Evolutionary conservation across 1,284 basidiomycete species (phyloP).

Genomic region (Cystobasidium pallidum): DNA sequence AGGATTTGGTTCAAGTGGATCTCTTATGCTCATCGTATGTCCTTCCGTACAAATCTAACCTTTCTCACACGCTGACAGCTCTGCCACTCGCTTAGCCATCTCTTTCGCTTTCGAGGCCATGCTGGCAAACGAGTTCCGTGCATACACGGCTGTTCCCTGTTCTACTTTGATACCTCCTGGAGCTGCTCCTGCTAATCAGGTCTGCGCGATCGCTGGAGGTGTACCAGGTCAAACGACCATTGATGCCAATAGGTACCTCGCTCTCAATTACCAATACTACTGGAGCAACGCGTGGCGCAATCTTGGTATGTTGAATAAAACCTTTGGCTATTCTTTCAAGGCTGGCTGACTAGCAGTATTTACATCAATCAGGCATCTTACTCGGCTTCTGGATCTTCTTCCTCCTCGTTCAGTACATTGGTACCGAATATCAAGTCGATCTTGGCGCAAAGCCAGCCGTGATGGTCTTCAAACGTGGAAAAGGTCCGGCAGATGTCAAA

Average conservation of each 20-base stretch:
- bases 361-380: slow-evolving; percentile 59
- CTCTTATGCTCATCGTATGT: slow-evolving; percentile 50
- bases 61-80: slow-evolving; percentile 62
- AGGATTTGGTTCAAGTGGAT: slow-evolving; percentile 55
- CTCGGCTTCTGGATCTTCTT: slow-evolving; percentile 58
- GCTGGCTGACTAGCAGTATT: not conserved
- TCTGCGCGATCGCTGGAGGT: slow-evolving; percentile 56
- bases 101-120: slow-evolving; percentile 58
- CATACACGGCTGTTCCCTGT: slow-evolving; percentile 50
- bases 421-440: slow-evolving; percentile 62
- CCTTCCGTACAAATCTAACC: slow-evolving; percentile 52
- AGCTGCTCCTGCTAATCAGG: slow-evolving; percentile 52
- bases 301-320: slow-evolving; percentile 51
- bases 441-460: slow-evolving; percentile 61
- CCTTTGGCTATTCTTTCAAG: not conserved
- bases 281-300: slow-evolving; percentile 68
- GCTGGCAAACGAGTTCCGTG: slow-evolving; percentile 65
- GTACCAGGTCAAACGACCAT: slow-evolving; percentile 57
- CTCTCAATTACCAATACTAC: slow-evolving; percentile 66
- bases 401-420: slow-evolving; percentile 61
- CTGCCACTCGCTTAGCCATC: slow-evolving; percentile 60
- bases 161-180: slow-evolving; percentile 57
- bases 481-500: slow-evolving; percentile 55
- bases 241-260: slow-evolving; percentile 60
- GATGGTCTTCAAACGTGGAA: slow-evolving; percentile 60